Conservation (phyloP, 2,329 filamentous ascomycete genomes). For the Dactylellina leptospora region DNA sequence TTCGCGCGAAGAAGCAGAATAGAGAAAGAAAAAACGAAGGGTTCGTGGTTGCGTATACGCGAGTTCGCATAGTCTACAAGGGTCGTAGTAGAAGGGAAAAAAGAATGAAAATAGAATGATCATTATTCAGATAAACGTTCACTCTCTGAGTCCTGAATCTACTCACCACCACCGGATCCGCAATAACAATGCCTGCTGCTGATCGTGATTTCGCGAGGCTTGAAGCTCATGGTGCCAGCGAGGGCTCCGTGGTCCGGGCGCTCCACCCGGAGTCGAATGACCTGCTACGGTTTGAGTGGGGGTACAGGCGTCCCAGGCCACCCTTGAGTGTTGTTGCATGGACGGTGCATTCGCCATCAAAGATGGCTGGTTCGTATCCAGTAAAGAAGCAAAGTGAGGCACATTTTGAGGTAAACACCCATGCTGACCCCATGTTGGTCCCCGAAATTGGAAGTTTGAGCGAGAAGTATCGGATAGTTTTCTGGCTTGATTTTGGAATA, state of each 20-base stretch:
- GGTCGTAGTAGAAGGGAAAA: too few species aligned
- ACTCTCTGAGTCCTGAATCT: too few species aligned
- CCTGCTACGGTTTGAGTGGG: background rate
- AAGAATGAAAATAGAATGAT: too few species aligned
- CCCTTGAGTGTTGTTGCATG: background rate
- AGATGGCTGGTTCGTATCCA: slow-evolving; percentile 33
- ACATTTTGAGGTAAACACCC: slow-evolving; percentile 6
- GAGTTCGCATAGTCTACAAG: background rate
- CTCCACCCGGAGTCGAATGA: background rate
- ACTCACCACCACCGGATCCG: too few species aligned
- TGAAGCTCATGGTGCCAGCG: background rate
- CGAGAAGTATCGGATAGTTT: slow-evolving; percentile 48
- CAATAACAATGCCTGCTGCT: slow-evolving; percentile 6
- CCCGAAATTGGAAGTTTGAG: slow-evolving; percentile 48
- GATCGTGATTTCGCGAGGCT: slow-evolving; percentile 6
- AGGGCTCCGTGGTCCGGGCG: background rate
- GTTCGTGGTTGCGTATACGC: background rate
- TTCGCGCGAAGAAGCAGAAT: too few species aligned
- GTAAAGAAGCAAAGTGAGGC: slow-evolving; percentile 33
- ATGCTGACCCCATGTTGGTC: slow-evolving; percentile 20
- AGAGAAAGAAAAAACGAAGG: background rate
- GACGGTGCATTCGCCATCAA: slow-evolving; percentile 13
- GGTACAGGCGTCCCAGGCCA: slow-evolving; percentile 1
- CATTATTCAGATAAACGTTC: background rate
- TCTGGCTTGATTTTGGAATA: slow-evolving; percentile 10